phyloP scores from a whole-genome alignment of 768 basidiomycete species.

The Tulasnella sp. region DNA sequence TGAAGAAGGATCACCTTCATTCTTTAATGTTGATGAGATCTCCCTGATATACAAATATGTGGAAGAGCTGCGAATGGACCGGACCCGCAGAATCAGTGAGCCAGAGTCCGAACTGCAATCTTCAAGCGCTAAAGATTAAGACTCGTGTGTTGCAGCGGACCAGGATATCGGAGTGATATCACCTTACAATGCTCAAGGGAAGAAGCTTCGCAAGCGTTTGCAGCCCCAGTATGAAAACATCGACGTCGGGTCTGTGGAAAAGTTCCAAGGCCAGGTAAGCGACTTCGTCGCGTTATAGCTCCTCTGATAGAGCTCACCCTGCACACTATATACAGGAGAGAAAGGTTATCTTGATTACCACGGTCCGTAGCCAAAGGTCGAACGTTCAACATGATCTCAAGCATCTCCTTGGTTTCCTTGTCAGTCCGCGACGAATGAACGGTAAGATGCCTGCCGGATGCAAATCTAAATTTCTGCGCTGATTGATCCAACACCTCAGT shows the following conservation, averaged over 20 bases:
- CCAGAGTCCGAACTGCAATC: not conserved
- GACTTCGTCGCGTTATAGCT: too few species aligned
- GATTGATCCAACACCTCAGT: not conserved
- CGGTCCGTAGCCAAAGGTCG: conserved; percentile 19
- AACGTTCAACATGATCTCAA: conserved; percentile 16
- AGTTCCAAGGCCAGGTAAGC: conserved; percentile 29
- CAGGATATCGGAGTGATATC: conserved; percentile 54
- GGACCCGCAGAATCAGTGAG: conserved; percentile 28
- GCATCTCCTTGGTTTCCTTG: conserved; percentile 26
- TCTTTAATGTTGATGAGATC: conserved; percentile 63
- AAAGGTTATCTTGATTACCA: conserved; percentile 27
- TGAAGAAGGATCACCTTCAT: conserved; percentile 63
- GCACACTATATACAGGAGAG: conserved; percentile 14
- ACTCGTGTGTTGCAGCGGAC: not conserved
- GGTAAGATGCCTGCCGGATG: not conserved
- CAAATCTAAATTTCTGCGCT: not conserved
- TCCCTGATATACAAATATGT: conserved; percentile 51
- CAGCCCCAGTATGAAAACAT: conserved; percentile 4
- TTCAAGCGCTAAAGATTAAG: not conserved
- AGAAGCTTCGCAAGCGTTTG: conserved; percentile 45
- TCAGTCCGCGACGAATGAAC: conserved; percentile 26
- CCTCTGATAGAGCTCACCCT: too few species aligned
- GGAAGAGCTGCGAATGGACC: conserved; percentile 38
- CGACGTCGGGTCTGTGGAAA: conserved; percentile 26
- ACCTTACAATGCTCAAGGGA: conserved; percentile 58